These are phyloP conservation scores for Apodospora peruviana DNA, from an alignment of 495 filamentous ascomycete species.

Conservation along the genomic window DNA sequence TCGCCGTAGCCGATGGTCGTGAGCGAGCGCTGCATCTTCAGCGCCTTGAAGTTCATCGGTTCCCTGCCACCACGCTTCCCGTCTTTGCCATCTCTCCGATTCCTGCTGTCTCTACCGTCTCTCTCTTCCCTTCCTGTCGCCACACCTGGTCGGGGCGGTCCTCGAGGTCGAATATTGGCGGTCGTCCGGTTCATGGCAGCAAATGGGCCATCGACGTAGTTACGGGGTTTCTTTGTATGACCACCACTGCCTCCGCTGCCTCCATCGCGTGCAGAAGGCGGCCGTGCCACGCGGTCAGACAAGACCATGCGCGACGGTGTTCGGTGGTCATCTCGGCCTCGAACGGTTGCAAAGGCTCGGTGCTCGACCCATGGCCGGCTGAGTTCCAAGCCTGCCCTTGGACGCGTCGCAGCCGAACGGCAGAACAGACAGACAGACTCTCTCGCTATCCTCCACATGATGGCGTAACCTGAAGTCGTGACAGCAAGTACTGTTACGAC, in stretches of 20 bases:
- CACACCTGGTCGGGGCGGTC: neutral
- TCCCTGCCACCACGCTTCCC: slow-evolving; percentile 27
- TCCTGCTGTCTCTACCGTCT: slow-evolving; percentile 29
- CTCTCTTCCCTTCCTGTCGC: slow-evolving; percentile 5
- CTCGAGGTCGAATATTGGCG: slow-evolving; percentile 44
- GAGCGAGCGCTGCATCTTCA: slow-evolving; percentile 90
- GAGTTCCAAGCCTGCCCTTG: slow-evolving; percentile 7
- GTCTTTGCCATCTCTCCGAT: slow-evolving; percentile 24
- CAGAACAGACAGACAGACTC: slow-evolving; percentile 31
- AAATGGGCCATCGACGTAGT: slow-evolving; percentile 57
- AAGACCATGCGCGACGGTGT: slow-evolving; percentile 30
- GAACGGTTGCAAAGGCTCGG: slow-evolving; percentile 27
- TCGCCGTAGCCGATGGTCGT: slow-evolving; percentile 67
- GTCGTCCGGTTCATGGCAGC: slow-evolving; percentile 72
- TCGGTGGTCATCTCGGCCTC: slow-evolving; percentile 31
- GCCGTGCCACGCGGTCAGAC: slow-evolving; percentile 3
- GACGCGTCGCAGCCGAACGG: slow-evolving; percentile 15
- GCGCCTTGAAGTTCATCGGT: slow-evolving; percentile 58
- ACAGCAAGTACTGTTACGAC: too few species aligned
- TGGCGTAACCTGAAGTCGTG: neutral
- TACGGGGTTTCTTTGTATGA: slow-evolving; percentile 24
- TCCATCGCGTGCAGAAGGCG: neutral
- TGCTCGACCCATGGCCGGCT: slow-evolving; percentile 26
- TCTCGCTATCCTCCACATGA: slow-evolving; percentile 27
- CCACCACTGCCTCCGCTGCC: slow-evolving; percentile 23